Base-by-base conservation (phyloP, 441 rosid genomes). In the Omphalea diandra region DNA sequence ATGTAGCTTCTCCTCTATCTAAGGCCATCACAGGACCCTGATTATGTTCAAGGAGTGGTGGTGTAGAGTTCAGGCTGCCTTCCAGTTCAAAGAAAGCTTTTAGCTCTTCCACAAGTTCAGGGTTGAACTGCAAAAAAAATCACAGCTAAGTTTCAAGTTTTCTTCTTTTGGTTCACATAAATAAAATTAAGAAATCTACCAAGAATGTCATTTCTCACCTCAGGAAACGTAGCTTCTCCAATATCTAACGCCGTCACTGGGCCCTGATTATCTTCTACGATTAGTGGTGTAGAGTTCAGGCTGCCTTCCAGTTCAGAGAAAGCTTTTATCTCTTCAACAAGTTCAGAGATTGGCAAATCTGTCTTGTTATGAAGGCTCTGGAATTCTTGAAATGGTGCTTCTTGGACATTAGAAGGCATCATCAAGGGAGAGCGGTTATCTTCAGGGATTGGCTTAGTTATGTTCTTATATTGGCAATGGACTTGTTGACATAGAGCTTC, bases 41-140 rank as follows among this genome's bases (percentile, higher is more conserved):
- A n/a, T n/a, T n/a, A n/a, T n/a, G n/a, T n/a, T n/a, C n/a, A n/a
- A n/a, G n/a, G n/a, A n/a, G n/a, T n/a, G n/a, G 17, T 10, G 41
- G 27, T 59, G 8, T 29, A 47, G 70, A 35, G 22, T 52, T 1
- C 2, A 24, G 50, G 60, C 20, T 7, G 15, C 32, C 54, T 33
- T 31, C 24, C 32, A 1, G 8, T 22, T n/a, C 56, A 31, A 18
- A 33, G 3, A 2, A 10, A 6, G 53, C 43, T 22, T 10, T 8
- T 3, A 57, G 4, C 8, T 43, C 10, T 5, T 41, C 55, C 15
- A n/a, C 0, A 20, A 7, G 38, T 18, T 29, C 12, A 56, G 55
- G 31, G 27, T 20, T 3, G 29, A 12, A 18, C 72, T 56, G 53
- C 72, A 68, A 44, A 59, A 68, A 41, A 15, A 27, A 67, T 27